Evolutionary conservation across 2,329 filamentous ascomycete genomes (phyloP).

Genomic region (Zarea fungicola): DNA sequence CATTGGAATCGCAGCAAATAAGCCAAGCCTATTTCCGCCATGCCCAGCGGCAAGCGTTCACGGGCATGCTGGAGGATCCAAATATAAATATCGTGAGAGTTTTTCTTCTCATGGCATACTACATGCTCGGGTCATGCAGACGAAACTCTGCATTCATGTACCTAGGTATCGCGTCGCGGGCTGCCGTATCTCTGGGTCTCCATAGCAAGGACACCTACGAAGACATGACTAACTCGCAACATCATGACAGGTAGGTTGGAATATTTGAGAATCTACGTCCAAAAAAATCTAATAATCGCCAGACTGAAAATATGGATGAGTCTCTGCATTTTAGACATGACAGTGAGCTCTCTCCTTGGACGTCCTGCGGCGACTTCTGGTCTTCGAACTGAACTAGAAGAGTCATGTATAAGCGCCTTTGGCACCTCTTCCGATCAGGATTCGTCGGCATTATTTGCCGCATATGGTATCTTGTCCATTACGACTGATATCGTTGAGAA

Average conservation of each 20-base stretch:
- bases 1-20: conserved; percentile 23
- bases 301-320: conserved; percentile 34
- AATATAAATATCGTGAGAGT: conserved; percentile 46
- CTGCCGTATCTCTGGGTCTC: conserved; percentile 52
- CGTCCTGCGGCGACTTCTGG: conserved; percentile 31
- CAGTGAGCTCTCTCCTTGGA: conserved; percentile 34
- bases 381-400: conserved; percentile 23
- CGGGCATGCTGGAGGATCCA: conserved; percentile 47
- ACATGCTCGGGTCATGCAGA: conserved; percentile 53
- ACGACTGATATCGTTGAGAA: conserved; percentile 38
- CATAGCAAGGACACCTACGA: conserved; percentile 35
- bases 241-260: conserved; percentile 20
- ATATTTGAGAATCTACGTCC: background rate
- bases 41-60: conserved; percentile 43
- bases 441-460: conserved; percentile 23
- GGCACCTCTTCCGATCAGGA: conserved; percentile 16
- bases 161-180: conserved; percentile 52
- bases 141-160: conserved; percentile 60
- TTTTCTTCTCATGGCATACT: conserved; percentile 54
- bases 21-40: conserved; percentile 39
- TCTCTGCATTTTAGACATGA: conserved; percentile 32
- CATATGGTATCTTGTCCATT: conserved; percentile 37
- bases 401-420: conserved; percentile 20
- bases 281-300: background rate
- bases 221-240: conserved; percentile 16